These are phyloP conservation scores for Nadsonia commutata DNA, from an alignment of 1,139 yeast species.

Conservation along the genomic window DNA sequence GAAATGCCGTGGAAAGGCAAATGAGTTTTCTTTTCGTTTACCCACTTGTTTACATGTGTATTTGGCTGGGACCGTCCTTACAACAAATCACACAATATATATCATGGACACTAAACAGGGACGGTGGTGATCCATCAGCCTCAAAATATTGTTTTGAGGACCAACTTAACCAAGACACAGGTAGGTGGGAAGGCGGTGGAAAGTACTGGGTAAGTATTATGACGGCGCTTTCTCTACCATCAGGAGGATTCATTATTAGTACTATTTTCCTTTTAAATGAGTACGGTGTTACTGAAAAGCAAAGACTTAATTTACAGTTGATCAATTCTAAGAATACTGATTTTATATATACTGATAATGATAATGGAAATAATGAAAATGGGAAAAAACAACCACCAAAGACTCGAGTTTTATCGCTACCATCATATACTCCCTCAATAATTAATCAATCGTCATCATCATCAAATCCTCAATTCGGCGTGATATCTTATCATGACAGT, in stretches of 20 bases:
- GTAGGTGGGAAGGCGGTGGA: background rate
- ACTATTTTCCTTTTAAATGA: background rate
- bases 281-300: background rate
- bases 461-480: no score
- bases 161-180: background rate
- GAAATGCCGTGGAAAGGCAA: conserved; percentile 4
- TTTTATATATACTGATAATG: background rate
- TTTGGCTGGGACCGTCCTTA: conserved; percentile 5
- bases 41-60: conserved; percentile 3
- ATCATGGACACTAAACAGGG: background rate
- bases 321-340: background rate
- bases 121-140: background rate
- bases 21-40: conserved; percentile 6
- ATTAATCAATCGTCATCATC: background rate
- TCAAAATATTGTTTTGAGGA: background rate
- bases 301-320: background rate
- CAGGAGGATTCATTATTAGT: background rate
- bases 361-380: background rate
- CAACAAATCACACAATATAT: conserved; percentile 4
- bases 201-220: background rate
- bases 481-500: no score
- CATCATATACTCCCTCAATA: background rate
- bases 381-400: background rate
- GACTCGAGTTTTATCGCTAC: background rate
- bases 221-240: background rate